These are phyloP conservation scores for Hymenoscyphus scutula DNA, from an alignment of 2,329 filamentous ascomycete species.

Conservation along the genomic window DNA sequence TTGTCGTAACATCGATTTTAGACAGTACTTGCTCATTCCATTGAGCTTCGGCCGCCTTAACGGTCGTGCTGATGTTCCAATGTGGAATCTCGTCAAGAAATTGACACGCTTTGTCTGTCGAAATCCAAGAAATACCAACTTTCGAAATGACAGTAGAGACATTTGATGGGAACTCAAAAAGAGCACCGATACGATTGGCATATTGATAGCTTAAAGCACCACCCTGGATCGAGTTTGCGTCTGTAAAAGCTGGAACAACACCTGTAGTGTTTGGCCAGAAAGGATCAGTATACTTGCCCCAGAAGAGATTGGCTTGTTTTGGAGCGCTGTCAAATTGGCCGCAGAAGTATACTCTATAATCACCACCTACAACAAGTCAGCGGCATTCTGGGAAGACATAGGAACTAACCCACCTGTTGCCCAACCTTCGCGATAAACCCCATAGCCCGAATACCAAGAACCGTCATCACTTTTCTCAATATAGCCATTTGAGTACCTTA, in stretches of 20 bases:
- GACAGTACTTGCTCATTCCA: conserved; percentile 54
- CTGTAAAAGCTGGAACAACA: neutral
- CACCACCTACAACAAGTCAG: conserved; percentile 30
- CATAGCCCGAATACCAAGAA: conserved; percentile 1
- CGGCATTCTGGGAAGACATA: neutral
- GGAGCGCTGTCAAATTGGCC: conserved; percentile 51
- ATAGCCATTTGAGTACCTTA: conserved; percentile 42
- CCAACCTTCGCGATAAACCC: neutral
- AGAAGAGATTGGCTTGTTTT: conserved; percentile 44
- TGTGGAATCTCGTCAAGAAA: conserved; percentile 40
- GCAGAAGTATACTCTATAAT: conserved; percentile 55
- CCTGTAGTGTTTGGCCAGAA: neutral
- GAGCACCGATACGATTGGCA: conserved; percentile 48
- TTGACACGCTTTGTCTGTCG: conserved; percentile 17
- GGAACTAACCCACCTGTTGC: neutral
- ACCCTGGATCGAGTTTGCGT: conserved; percentile 9
- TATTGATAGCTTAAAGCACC: conserved; percentile 28
- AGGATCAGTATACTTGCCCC: neutral
- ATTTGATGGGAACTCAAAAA: conserved; percentile 46
- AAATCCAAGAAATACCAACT: conserved; percentile 22
- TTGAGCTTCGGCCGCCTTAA: conserved; percentile 42
- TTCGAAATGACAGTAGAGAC: conserved; percentile 42
- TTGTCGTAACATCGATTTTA: conserved; percentile 48
- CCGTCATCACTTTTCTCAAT: conserved; percentile 28
- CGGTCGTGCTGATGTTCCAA: conserved; percentile 43